Evolutionary conservation across 2,329 filamentous ascomycete genomes (phyloP).

Genomic region (Rugonectria rugulosa): DNA sequence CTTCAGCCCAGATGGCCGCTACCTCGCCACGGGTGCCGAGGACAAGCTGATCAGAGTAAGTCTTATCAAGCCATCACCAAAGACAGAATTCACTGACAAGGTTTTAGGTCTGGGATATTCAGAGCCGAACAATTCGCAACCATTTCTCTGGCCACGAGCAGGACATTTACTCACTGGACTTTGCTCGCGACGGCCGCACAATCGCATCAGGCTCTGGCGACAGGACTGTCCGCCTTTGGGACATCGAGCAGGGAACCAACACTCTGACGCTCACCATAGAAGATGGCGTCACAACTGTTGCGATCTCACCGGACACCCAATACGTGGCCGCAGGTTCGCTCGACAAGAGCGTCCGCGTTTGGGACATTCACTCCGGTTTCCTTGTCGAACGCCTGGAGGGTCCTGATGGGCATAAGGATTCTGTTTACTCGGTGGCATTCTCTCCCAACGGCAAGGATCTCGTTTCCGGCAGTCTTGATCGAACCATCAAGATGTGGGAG

Average conservation of each 20-base stretch:
- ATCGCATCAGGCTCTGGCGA: slow-evolving; percentile 97
- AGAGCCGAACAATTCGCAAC: slow-evolving; percentile 81
- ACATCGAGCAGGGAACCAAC: slow-evolving; percentile 84
- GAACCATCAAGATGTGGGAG: slow-evolving; percentile 99
- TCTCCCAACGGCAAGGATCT: slow-evolving; percentile 92
- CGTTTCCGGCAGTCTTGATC: slow-evolving; percentile 93
- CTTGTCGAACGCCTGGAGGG: slow-evolving; percentile 92
- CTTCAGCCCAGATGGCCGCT: slow-evolving; percentile 96
- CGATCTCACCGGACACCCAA: slow-evolving; percentile 93
- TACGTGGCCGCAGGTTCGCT: slow-evolving; percentile 94
- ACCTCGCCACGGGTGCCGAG: slow-evolving; percentile 93
- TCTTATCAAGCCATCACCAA: too few species aligned
- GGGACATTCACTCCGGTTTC: slow-evolving; percentile 88
- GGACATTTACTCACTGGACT: slow-evolving; percentile 97
- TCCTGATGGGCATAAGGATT: slow-evolving; percentile 93
- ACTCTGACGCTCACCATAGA: slow-evolving; percentile 90
- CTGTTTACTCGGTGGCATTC: slow-evolving; percentile 95
- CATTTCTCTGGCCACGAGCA: slow-evolving; percentile 98
- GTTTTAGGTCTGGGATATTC: slow-evolving; percentile 90
- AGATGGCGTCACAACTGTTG: slow-evolving; percentile 96
- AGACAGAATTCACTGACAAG: too few species aligned
- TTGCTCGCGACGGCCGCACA: slow-evolving; percentile 88
- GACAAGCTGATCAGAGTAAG: slow-evolving; percentile 95
- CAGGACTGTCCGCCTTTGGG: slow-evolving; percentile 93
- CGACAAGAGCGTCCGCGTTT: slow-evolving; percentile 97